Percentiles rank a stretch among this genome's conserved stretches.
Conservation (phyloP, 495 filamentous ascomycete genomes). For the Podospora pseudopauciseta region DNA sequence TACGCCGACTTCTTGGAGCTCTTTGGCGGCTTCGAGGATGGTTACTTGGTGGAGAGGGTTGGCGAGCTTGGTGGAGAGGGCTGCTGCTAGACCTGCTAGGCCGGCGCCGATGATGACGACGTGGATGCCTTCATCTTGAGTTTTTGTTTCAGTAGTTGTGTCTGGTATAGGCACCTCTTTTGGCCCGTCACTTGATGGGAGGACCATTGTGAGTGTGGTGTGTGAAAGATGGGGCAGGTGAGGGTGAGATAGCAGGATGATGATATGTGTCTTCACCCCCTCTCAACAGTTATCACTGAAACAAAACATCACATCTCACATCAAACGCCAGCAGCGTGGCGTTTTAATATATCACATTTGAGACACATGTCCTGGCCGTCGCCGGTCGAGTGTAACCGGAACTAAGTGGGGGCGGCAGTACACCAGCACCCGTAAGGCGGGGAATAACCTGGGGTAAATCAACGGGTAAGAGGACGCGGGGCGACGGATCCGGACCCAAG, state of each 20-base stretch:
- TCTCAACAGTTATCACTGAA: background rate
- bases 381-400: background rate
- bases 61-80: conserved; percentile 49
- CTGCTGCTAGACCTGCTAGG: conserved; percentile 55
- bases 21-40: conserved; percentile 48
- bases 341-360: background rate
- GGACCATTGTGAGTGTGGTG: background rate
- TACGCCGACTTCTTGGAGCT: conserved; percentile 45
- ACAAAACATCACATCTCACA: background rate
- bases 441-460: background rate
- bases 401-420: background rate
- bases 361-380: background rate
- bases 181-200: background rate
- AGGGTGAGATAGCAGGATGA: background rate
- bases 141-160: background rate
- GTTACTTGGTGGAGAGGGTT: conserved; percentile 50
- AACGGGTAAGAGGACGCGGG: background rate
- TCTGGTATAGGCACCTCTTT: background rate
- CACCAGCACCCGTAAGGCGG: background rate
- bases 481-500: background rate
- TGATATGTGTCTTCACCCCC: background rate
- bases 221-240: background rate
- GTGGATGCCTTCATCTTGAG: conserved; percentile 21
- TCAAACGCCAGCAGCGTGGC: background rate
- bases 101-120: conserved; percentile 56